Conservation (phyloP, 192 early-diverging fungal genomes). For the Chytriomyces hyalinus region DNA sequence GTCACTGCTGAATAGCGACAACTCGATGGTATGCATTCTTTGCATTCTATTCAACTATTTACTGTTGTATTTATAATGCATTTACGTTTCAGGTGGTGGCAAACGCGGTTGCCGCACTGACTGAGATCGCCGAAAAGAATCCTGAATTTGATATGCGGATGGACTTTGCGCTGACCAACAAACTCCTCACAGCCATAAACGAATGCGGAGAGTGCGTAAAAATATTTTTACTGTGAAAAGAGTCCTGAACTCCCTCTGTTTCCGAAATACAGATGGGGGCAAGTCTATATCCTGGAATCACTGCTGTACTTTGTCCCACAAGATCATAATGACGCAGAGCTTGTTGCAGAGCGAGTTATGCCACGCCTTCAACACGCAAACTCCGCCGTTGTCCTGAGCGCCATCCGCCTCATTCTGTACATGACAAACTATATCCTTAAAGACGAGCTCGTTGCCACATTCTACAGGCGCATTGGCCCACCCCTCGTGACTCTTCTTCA, state of each 20-base stretch:
- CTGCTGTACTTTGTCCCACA: constrained; percentile 90
- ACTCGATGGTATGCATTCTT: constrained; percentile 72
- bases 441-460: constrained; percentile 70
- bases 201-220: constrained; percentile 87
- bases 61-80: constrained; percentile 9
- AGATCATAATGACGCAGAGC: constrained; percentile 85
- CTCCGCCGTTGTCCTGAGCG: constrained; percentile 84
- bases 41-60: not conserved
- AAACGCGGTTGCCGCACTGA: constrained; percentile 90
- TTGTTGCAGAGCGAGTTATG: constrained; percentile 86
- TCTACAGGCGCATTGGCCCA: constrained; percentile 87
- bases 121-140: constrained; percentile 86
- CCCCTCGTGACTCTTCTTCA: constrained; percentile 90
- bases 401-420: constrained; percentile 90
- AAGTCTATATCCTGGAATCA: constrained; percentile 91
- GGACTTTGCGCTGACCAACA: constrained; percentile 77
- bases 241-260: constrained; percentile 1
- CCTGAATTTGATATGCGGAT: constrained; percentile 59
- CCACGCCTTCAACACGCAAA: constrained; percentile 95
- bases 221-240: not conserved
- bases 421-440: constrained; percentile 92
- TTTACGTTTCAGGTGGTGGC: constrained; percentile 72
- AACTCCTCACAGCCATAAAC: constrained; percentile 91
- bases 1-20: constrained; percentile 85
- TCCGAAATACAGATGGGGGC: constrained; percentile 77